Evolutionary conservation across 768 basidiomycete genomes (phyloP).

Genomic region (Epithele typhae): DNA sequence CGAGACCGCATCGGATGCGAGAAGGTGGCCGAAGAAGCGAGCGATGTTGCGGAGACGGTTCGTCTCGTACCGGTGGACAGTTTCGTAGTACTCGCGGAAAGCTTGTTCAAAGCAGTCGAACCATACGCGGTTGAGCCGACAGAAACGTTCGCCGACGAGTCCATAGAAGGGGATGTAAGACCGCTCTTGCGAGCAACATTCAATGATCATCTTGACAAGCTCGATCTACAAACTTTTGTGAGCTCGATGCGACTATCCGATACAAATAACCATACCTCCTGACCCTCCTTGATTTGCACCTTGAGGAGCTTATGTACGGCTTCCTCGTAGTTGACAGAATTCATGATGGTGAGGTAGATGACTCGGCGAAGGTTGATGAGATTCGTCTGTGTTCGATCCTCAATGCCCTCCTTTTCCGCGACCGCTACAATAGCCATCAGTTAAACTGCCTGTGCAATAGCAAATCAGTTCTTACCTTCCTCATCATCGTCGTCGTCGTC

Average conservation of each 20-base stretch:
- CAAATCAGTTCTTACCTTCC: slow-evolving; percentile 26
- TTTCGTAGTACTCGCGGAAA: slow-evolving; percentile 87
- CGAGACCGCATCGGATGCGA: slow-evolving; percentile 82
- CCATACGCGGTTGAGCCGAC: slow-evolving; percentile 95
- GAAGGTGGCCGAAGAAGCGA: slow-evolving; percentile 91
- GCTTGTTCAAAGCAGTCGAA: slow-evolving; percentile 84
- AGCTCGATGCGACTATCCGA: background rate
- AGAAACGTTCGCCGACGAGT: slow-evolving; percentile 92
- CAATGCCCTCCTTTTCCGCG: slow-evolving; percentile 82
- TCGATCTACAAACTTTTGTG: slow-evolving; percentile 58
- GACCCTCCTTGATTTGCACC: slow-evolving; percentile 84
- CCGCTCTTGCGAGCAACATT: slow-evolving; percentile 99
- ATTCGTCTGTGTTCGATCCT: slow-evolving; percentile 93
- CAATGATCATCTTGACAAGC: slow-evolving; percentile 97
- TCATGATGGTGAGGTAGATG: slow-evolving; percentile 99
- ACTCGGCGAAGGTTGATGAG: slow-evolving; percentile 89
- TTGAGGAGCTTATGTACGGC: slow-evolving; percentile 97
- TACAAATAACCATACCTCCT: slow-evolving; percentile 65
- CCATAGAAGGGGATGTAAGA: slow-evolving; percentile 98
- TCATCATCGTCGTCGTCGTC: slow-evolving; percentile 57
- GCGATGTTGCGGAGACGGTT: slow-evolving; percentile 97
- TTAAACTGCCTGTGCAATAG: background rate
- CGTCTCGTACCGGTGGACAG: slow-evolving; percentile 98
- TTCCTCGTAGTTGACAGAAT: slow-evolving; percentile 96
- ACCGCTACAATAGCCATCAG: slow-evolving; percentile 41